These are phyloP conservation scores for Neonectria faginata DNA, from an alignment of 2,329 filamentous ascomycete genomes.

Conservation along the genomic window DNA sequence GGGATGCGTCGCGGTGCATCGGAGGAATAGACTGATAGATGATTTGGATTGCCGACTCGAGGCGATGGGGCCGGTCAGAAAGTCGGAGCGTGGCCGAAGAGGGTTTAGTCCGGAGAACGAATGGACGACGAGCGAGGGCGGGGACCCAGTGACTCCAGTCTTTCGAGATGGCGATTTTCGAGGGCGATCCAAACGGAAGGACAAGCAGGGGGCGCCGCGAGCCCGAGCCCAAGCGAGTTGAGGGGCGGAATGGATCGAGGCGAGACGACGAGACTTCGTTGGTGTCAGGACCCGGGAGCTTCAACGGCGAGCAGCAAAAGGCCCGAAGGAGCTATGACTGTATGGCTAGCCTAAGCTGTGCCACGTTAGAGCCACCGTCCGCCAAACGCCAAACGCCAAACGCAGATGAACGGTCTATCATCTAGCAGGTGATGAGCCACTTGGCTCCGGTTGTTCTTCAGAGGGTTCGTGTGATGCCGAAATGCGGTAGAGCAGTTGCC, in stretches of 20 bases:
- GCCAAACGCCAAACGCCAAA: not conserved
- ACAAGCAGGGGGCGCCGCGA: conserved; percentile 13
- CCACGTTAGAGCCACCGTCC: not conserved
- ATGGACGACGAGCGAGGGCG: conserved; percentile 15
- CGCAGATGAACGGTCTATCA: not conserved
- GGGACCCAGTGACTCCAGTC: conserved; percentile 17
- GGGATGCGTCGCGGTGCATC: conserved; percentile 34
- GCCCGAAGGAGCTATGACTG: conserved; percentile 17
- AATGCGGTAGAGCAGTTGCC: not conserved
- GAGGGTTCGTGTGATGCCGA: not conserved
- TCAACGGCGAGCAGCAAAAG: conserved; percentile 21
- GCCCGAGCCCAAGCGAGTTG: conserved; percentile 17
- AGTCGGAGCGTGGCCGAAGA: conserved; percentile 29
- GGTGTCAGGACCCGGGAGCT: conserved; percentile 18
- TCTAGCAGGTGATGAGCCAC: not conserved
- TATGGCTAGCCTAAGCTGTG: not conserved
- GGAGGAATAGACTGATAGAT: conserved; percentile 38
- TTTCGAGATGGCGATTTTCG: conserved; percentile 31
- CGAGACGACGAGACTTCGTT: conserved; percentile 15
- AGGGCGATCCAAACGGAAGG: conserved; percentile 29
- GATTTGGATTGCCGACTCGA: conserved; percentile 33
- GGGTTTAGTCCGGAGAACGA: conserved; percentile 24
- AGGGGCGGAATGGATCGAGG: conserved; percentile 9
- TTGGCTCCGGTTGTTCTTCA: too few relatives aligned
- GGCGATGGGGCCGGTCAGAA: conserved; percentile 29